Evolutionary conservation across 2,329 filamentous ascomycete genomes (phyloP), one percentile per base, ranked within the genome.

Genomic region (Talaromyces sp.): DNA sequence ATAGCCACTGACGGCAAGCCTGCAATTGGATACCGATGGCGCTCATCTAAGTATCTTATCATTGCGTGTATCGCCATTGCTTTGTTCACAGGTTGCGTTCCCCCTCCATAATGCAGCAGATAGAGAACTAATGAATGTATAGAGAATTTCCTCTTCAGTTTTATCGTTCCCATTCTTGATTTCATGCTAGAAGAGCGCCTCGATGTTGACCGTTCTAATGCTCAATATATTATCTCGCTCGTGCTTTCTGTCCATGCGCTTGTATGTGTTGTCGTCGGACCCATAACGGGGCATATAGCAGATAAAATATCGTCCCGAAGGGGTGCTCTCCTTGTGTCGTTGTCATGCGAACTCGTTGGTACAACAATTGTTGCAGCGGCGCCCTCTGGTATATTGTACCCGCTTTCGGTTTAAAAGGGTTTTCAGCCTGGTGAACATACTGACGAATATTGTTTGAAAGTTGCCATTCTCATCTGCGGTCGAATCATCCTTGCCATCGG

Each of bases 121-220:
- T 14, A 54, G 5, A 37, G 16, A 5, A 9, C 37, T 39, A n/a
- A 59, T 18, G n/a, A n/a, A 52, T 14, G 44, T 18, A n/a, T 59
- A 73, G 71, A 73, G 48, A 66, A 66, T 12, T 73, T 72, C 21
- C 66, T 73, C 1, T 72, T 70, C 57, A 66, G 66, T 11, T 73
- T 73, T 35, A 61, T 74, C n/a, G 68, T 74, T 1, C 71, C 72
- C 2, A 70, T 74, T 42, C 67, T 75, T 5, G 69, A 69, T 2
- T 70, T 69, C 18, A 65, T 73, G 8, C 58, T 73, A 2, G 67
- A 72, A 61, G 63, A 63, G 37, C 71, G 71, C n/a, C 61, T 74
- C 5, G 61, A 63, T 18, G 56, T 73, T 11, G 67, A 70, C 25
- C 57, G 57, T 9, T 65, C 65, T 2, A 57, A 68, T 21, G 70